Base-by-base conservation (phyloP, 78 protist genomes). In the Cavenderia fasciculata region DNA sequence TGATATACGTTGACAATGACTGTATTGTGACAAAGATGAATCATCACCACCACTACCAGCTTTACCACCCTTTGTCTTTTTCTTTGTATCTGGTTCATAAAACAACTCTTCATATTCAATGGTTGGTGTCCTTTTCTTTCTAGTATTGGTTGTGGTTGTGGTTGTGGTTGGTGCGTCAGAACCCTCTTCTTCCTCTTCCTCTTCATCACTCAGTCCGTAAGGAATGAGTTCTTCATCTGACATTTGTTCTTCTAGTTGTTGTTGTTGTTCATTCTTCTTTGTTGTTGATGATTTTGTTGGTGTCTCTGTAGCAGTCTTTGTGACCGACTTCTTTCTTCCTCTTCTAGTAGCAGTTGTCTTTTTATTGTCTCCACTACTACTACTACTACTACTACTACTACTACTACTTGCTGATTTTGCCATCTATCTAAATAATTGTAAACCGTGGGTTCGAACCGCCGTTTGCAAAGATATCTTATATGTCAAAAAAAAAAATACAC, bases 51-150 rank as follows among this genome's bases (percentile, higher is more conserved):
- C 40, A 38, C 57, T 34, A 38, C 38, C 56, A 4, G 14, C n/a
- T 34, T 71, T 54, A 21, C 29, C 44, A 6, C 27, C 27, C 21
- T 11, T 7, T 7, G 31, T 6, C 2, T 44, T 73, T 29, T 46
- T 27, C 21, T 25, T 74, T 23, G 54, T 59, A 57, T 5, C 4
- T 38, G 82, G 82, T 34, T n/a, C 34, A 57, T 74, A 74, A 41
- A 74, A 74, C 43, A 57, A 23, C 44, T 41, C 57, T 19, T 57
- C 59, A 52, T 52, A 52, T 23, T 73, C 82, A n/a, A n/a, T n/a
- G 82, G 33, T 54, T 23, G 12, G 23, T 54, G 8, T 23, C 25
- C 61, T 23, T 61, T 18, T 12, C 69, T 18, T 59, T 33, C 41
- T 25, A 16, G 11, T 59, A 29, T n/a, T n/a, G 25, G 21, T 61